Evolutionary conservation across 495 filamentous ascomycete genomes (phyloP).

Genomic region (Copromyces sp.): DNA sequence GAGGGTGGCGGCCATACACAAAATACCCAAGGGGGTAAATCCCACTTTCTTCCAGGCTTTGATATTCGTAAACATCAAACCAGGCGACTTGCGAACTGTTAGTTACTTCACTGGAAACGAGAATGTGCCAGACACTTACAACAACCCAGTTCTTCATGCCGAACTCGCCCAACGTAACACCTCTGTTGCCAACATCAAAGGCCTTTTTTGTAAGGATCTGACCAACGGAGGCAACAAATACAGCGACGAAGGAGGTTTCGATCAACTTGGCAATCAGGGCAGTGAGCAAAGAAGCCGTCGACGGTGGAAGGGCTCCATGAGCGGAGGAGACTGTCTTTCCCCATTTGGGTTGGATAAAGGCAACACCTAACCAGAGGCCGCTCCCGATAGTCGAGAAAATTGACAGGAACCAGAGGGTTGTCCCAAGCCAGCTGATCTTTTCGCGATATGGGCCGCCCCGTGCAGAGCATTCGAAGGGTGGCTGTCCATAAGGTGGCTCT

Average conservation of each 20-base stretch:
- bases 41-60: conserved; percentile 51
- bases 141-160: conserved; percentile 48
- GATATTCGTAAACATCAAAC: conserved; percentile 58
- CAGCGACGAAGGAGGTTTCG: conserved; percentile 66
- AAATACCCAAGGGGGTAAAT: conserved; percentile 44
- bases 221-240: conserved; percentile 63
- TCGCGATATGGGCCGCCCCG: not conserved
- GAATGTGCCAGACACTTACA: conserved; percentile 12
- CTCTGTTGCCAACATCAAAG: conserved; percentile 41
- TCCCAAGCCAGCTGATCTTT: conserved; percentile 46
- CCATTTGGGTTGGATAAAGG: conserved; percentile 49
- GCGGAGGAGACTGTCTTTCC: conserved; percentile 40
- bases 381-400: conserved; percentile 59
- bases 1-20: conserved; percentile 50
- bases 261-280: conserved; percentile 62
- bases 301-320: conserved; percentile 33
- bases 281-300: conserved; percentile 51
- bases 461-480: not conserved
- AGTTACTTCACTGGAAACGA: not conserved
- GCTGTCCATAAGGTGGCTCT: not conserved
- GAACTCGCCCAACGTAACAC: conserved; percentile 64
- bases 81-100: conserved; percentile 25
- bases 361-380: conserved; percentile 50
- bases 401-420: conserved; percentile 48
- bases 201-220: conserved; percentile 60